A percentile compares a stretch with the other conserved stretches of the same genome.
These are phyloP conservation scores for Talaromyces sp. DNA, from an alignment of 2,329 filamentous ascomycete genomes.

Conservation along the genomic window DNA sequence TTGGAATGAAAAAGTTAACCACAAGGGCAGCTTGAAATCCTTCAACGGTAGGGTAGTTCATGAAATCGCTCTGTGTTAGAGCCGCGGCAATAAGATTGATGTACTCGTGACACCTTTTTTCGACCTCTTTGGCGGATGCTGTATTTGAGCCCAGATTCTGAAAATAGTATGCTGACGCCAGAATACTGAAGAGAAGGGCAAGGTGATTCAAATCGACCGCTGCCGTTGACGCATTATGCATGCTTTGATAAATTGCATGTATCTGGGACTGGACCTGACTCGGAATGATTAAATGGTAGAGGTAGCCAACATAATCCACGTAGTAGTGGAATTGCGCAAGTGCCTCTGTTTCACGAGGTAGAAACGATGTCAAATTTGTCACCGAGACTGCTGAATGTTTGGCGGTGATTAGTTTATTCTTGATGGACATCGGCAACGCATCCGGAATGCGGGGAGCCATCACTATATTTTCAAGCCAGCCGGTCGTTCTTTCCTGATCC, in stretches of 20 bases:
- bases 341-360: slow-evolving; percentile 32
- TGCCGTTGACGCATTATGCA: slow-evolving; percentile 19
- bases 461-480: slow-evolving; percentile 14
- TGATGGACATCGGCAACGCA: slow-evolving; percentile 10
- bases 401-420: not conserved
- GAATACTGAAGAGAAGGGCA: slow-evolving; percentile 35
- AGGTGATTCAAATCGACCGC: slow-evolving; percentile 27
- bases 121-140: slow-evolving; percentile 19
- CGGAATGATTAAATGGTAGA: slow-evolving; percentile 37
- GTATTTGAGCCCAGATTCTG: slow-evolving; percentile 22
- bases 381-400: slow-evolving; percentile 19
- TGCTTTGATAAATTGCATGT: slow-evolving; percentile 28
- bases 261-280: slow-evolving; percentile 26
- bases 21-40: slow-evolving; percentile 35
- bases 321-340: slow-evolving; percentile 33
- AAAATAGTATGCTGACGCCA: slow-evolving; percentile 30
- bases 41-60: slow-evolving; percentile 29
- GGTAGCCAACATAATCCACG: slow-evolving; percentile 31
- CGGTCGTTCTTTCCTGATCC: slow-evolving; percentile 5
- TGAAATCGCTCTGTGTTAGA: slow-evolving; percentile 31
- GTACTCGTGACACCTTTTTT: slow-evolving; percentile 26
- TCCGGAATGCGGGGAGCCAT: slow-evolving; percentile 13
- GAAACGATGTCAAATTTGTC: slow-evolving; percentile 22
- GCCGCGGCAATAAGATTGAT: slow-evolving; percentile 31
- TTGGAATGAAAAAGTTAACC: slow-evolving; percentile 29